Evolutionary conservation across 768 basidiomycete genomes (phyloP), one percentile per base, ranked within the genome.

Genomic region (Coprinopsis marcescibilis): DNA sequence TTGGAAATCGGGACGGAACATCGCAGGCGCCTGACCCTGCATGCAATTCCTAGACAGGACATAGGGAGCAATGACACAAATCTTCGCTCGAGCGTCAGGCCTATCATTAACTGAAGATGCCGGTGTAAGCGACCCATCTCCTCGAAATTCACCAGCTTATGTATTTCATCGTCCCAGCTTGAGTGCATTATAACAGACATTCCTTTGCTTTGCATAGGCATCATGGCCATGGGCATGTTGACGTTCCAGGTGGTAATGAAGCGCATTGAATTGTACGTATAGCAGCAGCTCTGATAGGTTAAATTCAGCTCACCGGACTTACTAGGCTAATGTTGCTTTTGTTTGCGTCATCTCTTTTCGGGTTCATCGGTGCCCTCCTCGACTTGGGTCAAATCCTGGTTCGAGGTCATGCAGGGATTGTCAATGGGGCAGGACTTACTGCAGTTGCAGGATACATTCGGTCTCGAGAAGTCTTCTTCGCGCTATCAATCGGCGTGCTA

Each of bases 171-270:
- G n/a, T n/a, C n/a, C 15, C 43, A 85, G 81, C 63, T 83, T 33
- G 74, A 77, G 48, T 63, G 68, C 52, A 58, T 85, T 33, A 66
- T 87, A 36, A 66, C 76, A 14, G 81, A 83, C 51, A 78, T 87
- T 45, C 85, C 85, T 17, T 68, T 84, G 51, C 76, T 84, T 56
- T 76, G 73, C 52, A 72, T 80, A 33, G 85, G 84, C 26, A 66
- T 85, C n/a, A 64, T 84, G 58, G 73, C 73, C 19, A 76, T 86
- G 45, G 81, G 76, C 12, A 66, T 78, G 33, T 76, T 80, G 42
- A 69, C 72, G 11, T 77, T 84, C 57, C 67, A 81, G 56, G 57
- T 83, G 32, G 55, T 73, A 19, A 65, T 78, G 61, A 76, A 69
- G 52, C 77, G 76, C 43, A 59, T 77, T 27, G 69, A 70, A 46